Evolutionary conservation across 2,329 filamentous ascomycete species (phyloP).

Genomic region (Truncatella angustata): DNA sequence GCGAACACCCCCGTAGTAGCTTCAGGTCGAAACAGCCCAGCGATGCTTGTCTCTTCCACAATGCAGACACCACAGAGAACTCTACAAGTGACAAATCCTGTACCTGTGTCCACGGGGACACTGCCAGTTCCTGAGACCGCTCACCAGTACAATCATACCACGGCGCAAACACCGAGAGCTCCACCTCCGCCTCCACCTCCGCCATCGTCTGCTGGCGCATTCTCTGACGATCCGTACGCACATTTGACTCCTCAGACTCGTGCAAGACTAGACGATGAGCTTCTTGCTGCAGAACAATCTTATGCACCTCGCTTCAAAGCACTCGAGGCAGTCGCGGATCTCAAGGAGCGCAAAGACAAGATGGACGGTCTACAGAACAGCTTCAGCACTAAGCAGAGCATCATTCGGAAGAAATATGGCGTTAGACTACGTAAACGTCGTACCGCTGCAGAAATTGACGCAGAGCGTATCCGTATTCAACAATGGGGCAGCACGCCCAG

Average conservation of each 20-base stretch:
- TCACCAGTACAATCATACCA: not conserved
- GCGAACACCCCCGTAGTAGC: not conserved
- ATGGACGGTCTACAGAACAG: slow-evolving; percentile 48
- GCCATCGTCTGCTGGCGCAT: not conserved
- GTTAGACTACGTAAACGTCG: slow-evolving; percentile 51
- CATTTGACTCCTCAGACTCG: slow-evolving; percentile 36
- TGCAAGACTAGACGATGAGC: slow-evolving; percentile 33
- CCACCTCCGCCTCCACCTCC: slow-evolving; percentile 6
- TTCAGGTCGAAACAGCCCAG: not conserved
- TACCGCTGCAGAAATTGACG: slow-evolving; percentile 43
- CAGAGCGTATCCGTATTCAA: slow-evolving; percentile 39
- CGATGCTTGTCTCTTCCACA: not conserved
- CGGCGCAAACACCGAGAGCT: not conserved
- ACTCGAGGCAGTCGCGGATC: slow-evolving; percentile 36
- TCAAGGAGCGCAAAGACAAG: slow-evolving; percentile 25
- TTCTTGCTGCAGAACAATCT: slow-evolving; percentile 33
- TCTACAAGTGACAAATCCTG: not conserved
- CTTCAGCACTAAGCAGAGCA: slow-evolving; percentile 54
- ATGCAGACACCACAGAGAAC: not conserved
- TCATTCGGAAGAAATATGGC: slow-evolving; percentile 58
- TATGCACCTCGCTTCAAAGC: slow-evolving; percentile 42
- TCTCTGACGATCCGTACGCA: slow-evolving; percentile 39
- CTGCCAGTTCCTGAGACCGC: not conserved
- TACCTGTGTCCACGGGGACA: not conserved
- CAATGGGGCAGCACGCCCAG: slow-evolving; percentile 23